phyloP scores from a whole-genome alignment of 108 stramenopile genomes.

The Skeletonema potamos region DNA sequence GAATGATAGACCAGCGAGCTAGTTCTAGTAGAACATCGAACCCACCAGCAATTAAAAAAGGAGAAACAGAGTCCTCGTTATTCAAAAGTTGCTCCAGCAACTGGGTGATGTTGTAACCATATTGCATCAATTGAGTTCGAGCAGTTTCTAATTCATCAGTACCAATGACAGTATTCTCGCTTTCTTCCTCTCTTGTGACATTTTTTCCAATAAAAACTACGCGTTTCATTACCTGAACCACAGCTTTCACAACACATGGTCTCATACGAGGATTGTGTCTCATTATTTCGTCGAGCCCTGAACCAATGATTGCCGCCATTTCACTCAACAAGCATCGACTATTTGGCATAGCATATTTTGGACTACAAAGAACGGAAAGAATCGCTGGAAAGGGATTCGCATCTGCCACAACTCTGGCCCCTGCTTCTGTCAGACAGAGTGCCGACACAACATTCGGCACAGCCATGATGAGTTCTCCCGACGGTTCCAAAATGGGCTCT shows the following conservation, averaged over 20 bases:
- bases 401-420: conserved; percentile 68
- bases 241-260: conserved; percentile 58
- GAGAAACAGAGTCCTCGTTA: conserved; percentile 75
- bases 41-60: conserved; percentile 80
- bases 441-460: conserved; percentile 88
- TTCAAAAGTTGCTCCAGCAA: conserved; percentile 86
- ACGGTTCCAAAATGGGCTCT: conserved; percentile 61
- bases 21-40: conserved; percentile 74
- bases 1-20: conserved; percentile 62
- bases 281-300: conserved; percentile 93
- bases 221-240: conserved; percentile 70
- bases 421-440: conserved; percentile 85
- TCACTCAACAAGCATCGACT: conserved; percentile 86
- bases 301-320: conserved; percentile 83
- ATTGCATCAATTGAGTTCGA: conserved; percentile 83
- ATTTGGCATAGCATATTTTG: conserved; percentile 87
- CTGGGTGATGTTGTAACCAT: conserved; percentile 82
- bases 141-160: conserved; percentile 50
- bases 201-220: conserved; percentile 61
- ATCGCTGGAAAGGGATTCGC: conserved; percentile 87
- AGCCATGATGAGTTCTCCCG: conserved; percentile 88
- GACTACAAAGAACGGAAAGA: conserved; percentile 71
- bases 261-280: conserved; percentile 81
- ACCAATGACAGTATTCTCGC: background rate
- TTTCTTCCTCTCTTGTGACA: conserved; percentile 46